Evolutionary conservation across 345 rosid genomes (phyloP).

Genomic region (Camelina hispida): DNA sequence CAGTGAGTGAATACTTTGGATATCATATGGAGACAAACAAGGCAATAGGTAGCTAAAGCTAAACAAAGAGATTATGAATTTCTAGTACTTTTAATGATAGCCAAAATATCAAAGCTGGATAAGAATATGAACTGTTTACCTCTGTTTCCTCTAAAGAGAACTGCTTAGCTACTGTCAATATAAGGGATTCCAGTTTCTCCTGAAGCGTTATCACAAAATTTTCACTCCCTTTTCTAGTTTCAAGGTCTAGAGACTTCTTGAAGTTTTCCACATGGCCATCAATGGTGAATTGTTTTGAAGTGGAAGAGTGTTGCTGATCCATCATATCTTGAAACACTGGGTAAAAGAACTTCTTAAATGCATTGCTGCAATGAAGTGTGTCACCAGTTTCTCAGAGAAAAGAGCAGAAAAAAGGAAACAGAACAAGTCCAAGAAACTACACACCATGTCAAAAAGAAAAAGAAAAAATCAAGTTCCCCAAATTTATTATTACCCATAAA

Average conservation of each 20-base stretch:
- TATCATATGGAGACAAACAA: conserved; percentile 3
- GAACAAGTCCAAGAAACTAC: conserved; percentile 17
- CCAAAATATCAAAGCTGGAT: neutral
- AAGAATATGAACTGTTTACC: conserved; percentile 48
- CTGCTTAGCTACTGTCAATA: conserved; percentile 43
- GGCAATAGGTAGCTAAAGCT: neutral
- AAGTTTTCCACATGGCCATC: conserved; percentile 52
- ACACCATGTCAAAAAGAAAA: neutral
- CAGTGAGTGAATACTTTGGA: neutral
- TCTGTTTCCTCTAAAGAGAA: conserved; percentile 59
- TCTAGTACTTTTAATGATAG: neutral
- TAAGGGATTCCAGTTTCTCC: conserved; percentile 52
- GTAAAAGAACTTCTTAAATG: conserved; percentile 61
- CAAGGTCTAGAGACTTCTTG: conserved; percentile 48
- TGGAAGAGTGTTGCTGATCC: conserved; percentile 37
- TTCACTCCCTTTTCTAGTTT: conserved; percentile 28
- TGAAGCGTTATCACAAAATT: conserved; percentile 51
- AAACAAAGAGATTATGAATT: neutral
- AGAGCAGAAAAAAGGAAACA: neutral
- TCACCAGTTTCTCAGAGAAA: conserved; percentile 37
- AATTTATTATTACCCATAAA: conserved; percentile 58
- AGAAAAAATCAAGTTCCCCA: conserved; percentile 2
- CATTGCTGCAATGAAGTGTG: conserved; percentile 54
- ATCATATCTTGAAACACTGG: conserved; percentile 51
- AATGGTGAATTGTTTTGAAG: conserved; percentile 40